Conservation (phyloP, 805 yeast genomes). For the Ogataea degrootiae region DNA sequence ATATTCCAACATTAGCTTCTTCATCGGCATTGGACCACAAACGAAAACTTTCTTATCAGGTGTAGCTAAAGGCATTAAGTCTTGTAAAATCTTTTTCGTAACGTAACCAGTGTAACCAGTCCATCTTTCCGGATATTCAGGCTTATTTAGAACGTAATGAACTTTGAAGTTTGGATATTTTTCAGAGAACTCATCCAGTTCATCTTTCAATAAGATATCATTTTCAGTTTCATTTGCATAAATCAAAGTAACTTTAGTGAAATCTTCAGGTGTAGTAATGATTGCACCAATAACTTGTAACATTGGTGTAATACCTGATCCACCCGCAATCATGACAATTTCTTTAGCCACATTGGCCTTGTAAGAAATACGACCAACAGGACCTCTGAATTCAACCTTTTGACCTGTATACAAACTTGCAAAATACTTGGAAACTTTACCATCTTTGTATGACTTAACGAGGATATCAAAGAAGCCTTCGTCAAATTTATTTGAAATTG, state of each 20-base stretch:
- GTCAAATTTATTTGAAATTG: conserved; percentile 67
- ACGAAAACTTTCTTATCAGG: conserved; percentile 53
- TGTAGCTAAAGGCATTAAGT: conserved; percentile 48
- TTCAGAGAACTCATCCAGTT: conserved; percentile 62
- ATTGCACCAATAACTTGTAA: conserved; percentile 71
- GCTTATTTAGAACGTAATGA: conserved; percentile 51
- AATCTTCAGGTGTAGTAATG: conserved; percentile 64
- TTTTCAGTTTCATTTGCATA: conserved; percentile 74
- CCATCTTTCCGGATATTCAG: conserved; percentile 43
- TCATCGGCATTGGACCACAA: conserved; percentile 76
- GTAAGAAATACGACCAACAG: conserved; percentile 69
- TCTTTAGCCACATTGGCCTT: conserved; percentile 53
- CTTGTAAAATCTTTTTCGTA: conserved; percentile 50
- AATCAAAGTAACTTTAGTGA: conserved; percentile 55
- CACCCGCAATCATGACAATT: conserved; percentile 74
- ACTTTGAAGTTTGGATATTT: conserved; percentile 61
- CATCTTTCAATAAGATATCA: conserved; percentile 68
- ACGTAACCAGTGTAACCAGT: conserved; percentile 58
- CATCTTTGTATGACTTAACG: conserved; percentile 71
- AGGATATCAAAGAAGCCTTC: conserved; percentile 71
- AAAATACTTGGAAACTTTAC: conserved; percentile 62
- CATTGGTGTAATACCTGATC: conserved; percentile 88
- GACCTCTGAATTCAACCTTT: conserved; percentile 69
- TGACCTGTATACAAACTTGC: conserved; percentile 63
- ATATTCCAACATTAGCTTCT: conserved; percentile 42